Base-by-base conservation (phyloP, 768 basidiomycete species). In the Pholiota conissans region DNA sequence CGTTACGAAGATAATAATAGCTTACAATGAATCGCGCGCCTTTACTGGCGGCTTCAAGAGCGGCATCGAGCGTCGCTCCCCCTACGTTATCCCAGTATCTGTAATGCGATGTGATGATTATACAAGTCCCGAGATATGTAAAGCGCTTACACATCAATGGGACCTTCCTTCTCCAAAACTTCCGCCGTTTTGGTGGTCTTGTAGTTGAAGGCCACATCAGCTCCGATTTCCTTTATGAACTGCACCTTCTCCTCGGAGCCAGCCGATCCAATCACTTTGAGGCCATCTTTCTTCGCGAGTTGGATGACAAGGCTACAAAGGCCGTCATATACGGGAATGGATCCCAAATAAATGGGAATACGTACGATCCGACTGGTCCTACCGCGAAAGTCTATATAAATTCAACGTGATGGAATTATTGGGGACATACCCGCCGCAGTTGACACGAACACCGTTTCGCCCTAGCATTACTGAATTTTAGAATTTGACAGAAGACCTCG, bases 141-240 rank as follows among this genome's bases (percentile, higher is more conserved):
- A 3, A 42, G 11, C 29, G 62, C 75, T 28, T 59, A 78, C 74
- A 79, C 68, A 51, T 81, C 74, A 32, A 81, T 70, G 5, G 78
- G 77, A 0, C 87, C 87, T 62, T 89, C 78, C 57, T 77, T 77
- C 58, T 67, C 65, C 34, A 92, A 71, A 2, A 87, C 73, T 16
- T 85, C 81, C 1, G 65, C 65, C 0, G 81, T 83, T 47, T 73
- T 73, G 0, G 74, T 74, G 0, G 79, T 89, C 76, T 91, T 88
- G 73, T 88, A 90, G 69, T 91, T 89, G 75, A 89, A 90, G 0
- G 78, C 84, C 5, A 86, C 79, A 61, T 91, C 87, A 0, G 83
- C 82, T 0, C 87, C 89, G n/a, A 89, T 63, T 2, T 77, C 76
- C 49, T 77, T 78, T 69, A 87, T 70, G 63, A 80, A 87, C 3